phyloP scores from a whole-genome alignment of 768 basidiomycete genomes.

The Calvatia gigantea region DNA sequence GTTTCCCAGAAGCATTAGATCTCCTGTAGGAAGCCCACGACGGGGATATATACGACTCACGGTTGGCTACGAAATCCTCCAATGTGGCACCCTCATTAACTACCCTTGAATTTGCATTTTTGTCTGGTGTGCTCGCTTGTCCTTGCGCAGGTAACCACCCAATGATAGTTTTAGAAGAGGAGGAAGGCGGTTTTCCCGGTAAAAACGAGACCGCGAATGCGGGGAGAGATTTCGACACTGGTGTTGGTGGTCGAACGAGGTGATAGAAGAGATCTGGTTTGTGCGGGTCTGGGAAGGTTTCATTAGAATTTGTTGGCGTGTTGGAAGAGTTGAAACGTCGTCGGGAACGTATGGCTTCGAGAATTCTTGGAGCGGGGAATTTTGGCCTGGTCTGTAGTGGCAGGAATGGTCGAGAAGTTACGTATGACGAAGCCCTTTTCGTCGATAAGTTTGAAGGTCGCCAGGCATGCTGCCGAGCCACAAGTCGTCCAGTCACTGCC shows the following conservation, averaged over 20 bases:
- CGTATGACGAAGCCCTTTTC: neutral
- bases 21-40: neutral
- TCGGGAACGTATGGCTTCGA: neutral
- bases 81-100: slow-evolving; percentile 44
- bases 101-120: slow-evolving; percentile 2
- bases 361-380: neutral
- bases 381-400: neutral
- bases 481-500: neutral
- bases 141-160: slow-evolving; percentile 66
- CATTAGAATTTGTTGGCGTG: slow-evolving; percentile 1
- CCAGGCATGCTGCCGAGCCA: neutral
- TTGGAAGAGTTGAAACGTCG: neutral
- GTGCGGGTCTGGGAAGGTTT: slow-evolving; percentile 46
- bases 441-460: neutral
- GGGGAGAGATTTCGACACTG: slow-evolving; percentile 38
- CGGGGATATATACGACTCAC: slow-evolving; percentile 36
- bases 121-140: neutral
- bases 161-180: slow-evolving; percentile 50
- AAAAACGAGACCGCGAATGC: slow-evolving; percentile 70
- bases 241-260: slow-evolving; percentile 48
- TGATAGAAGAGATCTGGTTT: slow-evolving; percentile 74
- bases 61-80: slow-evolving; percentile 70
- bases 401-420: neutral
- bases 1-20: neutral
- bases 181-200: slow-evolving; percentile 35